A percentile compares a stretch with the other conserved stretches of the same genome.
These are phyloP conservation scores for Fusarium nelsonii DNA, from an alignment of 2,329 filamentous ascomycete genomes.

Conservation along the genomic window DNA sequence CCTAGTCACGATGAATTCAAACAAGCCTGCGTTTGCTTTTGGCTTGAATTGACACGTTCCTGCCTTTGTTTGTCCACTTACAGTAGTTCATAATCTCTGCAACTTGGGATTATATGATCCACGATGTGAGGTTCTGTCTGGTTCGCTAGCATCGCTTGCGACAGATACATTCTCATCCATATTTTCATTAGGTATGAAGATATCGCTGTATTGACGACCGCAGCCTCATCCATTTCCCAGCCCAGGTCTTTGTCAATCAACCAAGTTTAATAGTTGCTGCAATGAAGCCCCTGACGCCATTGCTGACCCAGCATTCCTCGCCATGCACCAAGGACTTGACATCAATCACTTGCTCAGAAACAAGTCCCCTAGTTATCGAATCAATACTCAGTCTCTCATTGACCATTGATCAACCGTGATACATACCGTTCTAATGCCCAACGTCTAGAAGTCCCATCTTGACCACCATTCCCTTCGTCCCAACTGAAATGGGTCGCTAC, in stretches of 20 bases:
- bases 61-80: too few species aligned
- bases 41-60: too few species aligned
- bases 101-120: too few species aligned
- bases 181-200: too few species aligned
- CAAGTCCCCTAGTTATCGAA: constrained; percentile 63
- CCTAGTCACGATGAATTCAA: too few species aligned
- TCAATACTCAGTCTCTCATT: constrained; percentile 8
- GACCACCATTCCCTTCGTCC: constrained; percentile 74
- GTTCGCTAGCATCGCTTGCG: too few species aligned
- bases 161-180: too few species aligned
- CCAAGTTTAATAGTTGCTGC: constrained; percentile 57
- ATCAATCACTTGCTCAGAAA: constrained; percentile 72
- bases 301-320: constrained; percentile 90
- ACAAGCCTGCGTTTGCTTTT: too few species aligned
- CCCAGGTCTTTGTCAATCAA: neutral
- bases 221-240: neutral
- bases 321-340: constrained; percentile 72
- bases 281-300: constrained; percentile 84
- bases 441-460: constrained; percentile 82
- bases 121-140: too few species aligned
- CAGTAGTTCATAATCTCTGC: too few species aligned
- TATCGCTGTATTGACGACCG: too few species aligned
- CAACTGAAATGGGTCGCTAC: constrained; percentile 59
- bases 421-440: constrained; percentile 80
- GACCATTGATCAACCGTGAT: neutral